Evolutionary conservation across 2,329 filamentous ascomycete genomes (phyloP).

Genomic region (Rhexocercosporidium sp.): DNA sequence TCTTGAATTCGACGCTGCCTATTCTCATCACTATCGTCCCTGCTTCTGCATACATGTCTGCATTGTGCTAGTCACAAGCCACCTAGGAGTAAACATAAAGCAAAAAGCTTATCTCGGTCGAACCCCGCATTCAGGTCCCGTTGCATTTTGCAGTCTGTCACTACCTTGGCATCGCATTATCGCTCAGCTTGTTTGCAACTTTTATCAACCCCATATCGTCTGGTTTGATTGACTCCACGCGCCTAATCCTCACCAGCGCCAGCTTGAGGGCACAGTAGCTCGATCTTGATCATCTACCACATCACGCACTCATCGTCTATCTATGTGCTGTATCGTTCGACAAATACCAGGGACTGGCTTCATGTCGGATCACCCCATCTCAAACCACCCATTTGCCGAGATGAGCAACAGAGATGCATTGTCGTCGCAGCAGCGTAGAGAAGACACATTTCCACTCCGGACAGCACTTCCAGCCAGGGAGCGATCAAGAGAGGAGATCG

Average conservation of each 20-base stretch:
- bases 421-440: constrained; percentile 29
- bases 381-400: constrained; percentile 12
- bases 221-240: background rate
- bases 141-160: background rate
- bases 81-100: background rate
- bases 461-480: constrained; percentile 30
- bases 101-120: constrained; percentile 6
- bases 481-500: constrained; percentile 36
- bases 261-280: too few species aligned
- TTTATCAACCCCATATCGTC: background rate
- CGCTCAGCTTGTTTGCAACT: background rate
- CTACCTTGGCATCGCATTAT: constrained; percentile 8
- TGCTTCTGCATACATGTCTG: background rate
- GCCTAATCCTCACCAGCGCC: background rate
- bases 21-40: background rate
- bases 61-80: constrained; percentile 9
- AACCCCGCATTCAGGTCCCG: background rate
- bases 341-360: constrained; percentile 35
- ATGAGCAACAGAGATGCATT: constrained; percentile 34
- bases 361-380: constrained; percentile 37
- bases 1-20: background rate
- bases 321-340: constrained; percentile 37
- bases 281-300: background rate
- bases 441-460: constrained; percentile 33
- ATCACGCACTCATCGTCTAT: background rate